These are phyloP conservation scores for Paratinospora sagittata DNA, from an alignment of 164 flowering plant species.

Conservation along the genomic window DNA sequence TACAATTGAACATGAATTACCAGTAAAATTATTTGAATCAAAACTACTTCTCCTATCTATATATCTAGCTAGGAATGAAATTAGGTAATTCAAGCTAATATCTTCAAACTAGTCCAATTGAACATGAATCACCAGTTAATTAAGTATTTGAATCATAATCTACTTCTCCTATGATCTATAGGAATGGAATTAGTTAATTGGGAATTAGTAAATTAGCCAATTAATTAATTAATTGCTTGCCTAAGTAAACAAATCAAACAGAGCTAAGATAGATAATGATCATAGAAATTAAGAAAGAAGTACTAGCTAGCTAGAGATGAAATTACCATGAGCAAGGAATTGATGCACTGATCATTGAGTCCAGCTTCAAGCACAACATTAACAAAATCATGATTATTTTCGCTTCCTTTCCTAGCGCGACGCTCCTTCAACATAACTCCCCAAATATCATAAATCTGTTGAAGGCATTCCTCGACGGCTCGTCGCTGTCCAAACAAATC, in stretches of 20 bases:
- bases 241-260: neutral
- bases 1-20: no score
- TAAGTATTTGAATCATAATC: no score
- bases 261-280: neutral
- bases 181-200: no score
- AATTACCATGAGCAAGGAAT: slow-evolving; percentile 21
- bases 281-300: neutral
- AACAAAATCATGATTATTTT: slow-evolving; percentile 18
- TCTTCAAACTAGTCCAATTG: no score
- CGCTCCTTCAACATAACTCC: slow-evolving; percentile 18
- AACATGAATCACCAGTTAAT: no score
- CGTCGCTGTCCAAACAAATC: slow-evolving; percentile 22
- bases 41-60: no score
- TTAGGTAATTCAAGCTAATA: no score
- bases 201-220: no score
- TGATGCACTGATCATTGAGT: slow-evolving; percentile 20
- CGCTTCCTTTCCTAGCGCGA: neutral
- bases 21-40: no score
- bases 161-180: no score
- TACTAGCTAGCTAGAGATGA: neutral
- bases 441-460: slow-evolving; percentile 14
- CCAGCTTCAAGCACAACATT: slow-evolving; percentile 19
- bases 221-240: no score
- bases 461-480: slow-evolving; percentile 5
- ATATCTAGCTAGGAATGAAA: no score